Evolutionary conservation across 768 basidiomycete genomes (phyloP), one percentile per base, ranked within the genome.

Genomic region (Sistotremastrum niveocremeum): DNA sequence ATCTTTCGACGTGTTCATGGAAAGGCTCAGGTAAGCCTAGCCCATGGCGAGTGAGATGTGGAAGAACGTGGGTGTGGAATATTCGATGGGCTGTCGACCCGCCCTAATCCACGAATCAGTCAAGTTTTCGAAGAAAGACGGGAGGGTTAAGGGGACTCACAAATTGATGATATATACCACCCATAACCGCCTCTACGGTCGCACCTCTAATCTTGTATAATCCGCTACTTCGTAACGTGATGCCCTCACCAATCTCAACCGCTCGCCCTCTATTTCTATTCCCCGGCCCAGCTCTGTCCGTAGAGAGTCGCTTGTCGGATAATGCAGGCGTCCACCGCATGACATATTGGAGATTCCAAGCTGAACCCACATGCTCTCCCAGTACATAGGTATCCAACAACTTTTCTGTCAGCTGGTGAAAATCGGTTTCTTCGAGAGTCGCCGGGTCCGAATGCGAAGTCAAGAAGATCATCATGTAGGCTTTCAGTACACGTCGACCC

Each of bases 161-260:
- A 60, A 79, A 84, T 65, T 90, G 84, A 54, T 81, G 76, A 55
- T 77, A 85, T 8, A 87, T 71, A 5, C 78, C 83, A 28, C 86
- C 86, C 32, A 87, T 61, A 10, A 86, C 67, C 3, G 82, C 86
- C 52, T 81, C 77, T 4, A 87, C 82, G 0, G 79, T 71, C 47
- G 83, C 78, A 2, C 86, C 86, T 55, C 80, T 74, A 12, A 87
- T 77, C 54, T 87, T 88, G 54, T 80, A 80, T 45, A 87, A 57
- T 2, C 85, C 86, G 2, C 48, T 47, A 54, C 46, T 6, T 44
- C 42, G 42, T 40, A 51, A 34, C 45, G n/a, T 42, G 10, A 46
- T 20, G 41, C 12, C 40, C 45, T 8, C 8, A 20, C 30, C 45
- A 7, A 39, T n/a, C 42, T 48, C 10, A 51, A 55, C 10, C 52